Evolutionary conservation across 352 stramenopile species (phyloP).

Genomic region (Globisporangium canariense): DNA sequence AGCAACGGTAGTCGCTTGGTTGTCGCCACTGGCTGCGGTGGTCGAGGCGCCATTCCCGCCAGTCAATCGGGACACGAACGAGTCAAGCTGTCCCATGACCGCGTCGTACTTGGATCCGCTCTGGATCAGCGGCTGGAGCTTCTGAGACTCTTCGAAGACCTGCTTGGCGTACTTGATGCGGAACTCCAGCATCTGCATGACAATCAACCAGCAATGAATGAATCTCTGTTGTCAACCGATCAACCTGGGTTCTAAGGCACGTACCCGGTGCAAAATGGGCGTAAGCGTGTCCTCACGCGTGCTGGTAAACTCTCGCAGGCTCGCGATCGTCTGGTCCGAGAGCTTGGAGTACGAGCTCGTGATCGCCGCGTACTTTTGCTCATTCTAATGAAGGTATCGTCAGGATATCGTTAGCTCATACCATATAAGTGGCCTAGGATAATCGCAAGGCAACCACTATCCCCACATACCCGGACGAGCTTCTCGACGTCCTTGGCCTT

Average conservation of each 20-base stretch:
- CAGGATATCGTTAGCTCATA: not conserved
- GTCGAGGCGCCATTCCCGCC: not conserved
- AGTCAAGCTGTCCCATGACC: constrained; percentile 42
- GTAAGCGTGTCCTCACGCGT: constrained; percentile 56
- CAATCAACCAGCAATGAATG: not conserved
- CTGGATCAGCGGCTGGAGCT: constrained; percentile 48
- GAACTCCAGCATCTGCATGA: constrained; percentile 46
- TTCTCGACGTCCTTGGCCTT: constrained; percentile 79
- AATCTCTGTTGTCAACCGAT: no score
- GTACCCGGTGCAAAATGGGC: constrained; percentile 56
- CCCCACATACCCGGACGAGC: constrained; percentile 45
- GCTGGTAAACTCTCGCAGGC: constrained; percentile 59
- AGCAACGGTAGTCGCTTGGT: not conserved
- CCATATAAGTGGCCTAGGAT: no score
- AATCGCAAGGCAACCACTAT: not conserved
- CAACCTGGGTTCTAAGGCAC: not conserved
- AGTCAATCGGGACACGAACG: constrained; percentile 27
- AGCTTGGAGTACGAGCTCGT: constrained; percentile 66
- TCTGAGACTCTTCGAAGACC: constrained; percentile 45
- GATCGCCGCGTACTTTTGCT: constrained; percentile 68
- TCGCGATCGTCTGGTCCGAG: constrained; percentile 55
- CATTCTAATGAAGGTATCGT: constrained; percentile 30
- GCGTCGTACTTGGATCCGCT: constrained; percentile 36
- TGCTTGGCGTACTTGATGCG: constrained; percentile 56
- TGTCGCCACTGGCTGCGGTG: not conserved